Evolutionary conservation across 2,329 filamentous ascomycete genomes (phyloP).

Genomic region (Xylariomycetidae sp.): DNA sequence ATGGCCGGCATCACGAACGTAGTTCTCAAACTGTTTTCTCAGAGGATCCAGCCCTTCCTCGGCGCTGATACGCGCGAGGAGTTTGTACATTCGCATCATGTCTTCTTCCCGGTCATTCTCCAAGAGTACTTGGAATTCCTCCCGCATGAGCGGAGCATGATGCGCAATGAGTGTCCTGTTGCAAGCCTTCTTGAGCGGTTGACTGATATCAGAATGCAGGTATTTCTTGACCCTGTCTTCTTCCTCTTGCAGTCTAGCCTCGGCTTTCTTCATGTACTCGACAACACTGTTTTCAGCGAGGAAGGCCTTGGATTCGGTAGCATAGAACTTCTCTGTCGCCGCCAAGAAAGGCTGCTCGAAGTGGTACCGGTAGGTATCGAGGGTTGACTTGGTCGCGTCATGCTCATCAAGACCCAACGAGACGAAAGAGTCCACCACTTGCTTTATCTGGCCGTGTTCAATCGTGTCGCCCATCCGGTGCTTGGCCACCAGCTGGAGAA

Average conservation of each 20-base stretch:
- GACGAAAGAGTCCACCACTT: slow-evolving; percentile 93
- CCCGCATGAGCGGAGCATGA: slow-evolving; percentile 78
- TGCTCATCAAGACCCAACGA: slow-evolving; percentile 91
- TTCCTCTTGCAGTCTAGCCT: slow-evolving; percentile 82
- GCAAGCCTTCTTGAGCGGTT: slow-evolving; percentile 79
- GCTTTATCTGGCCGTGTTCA: slow-evolving; percentile 94
- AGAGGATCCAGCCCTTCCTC: slow-evolving; percentile 90
- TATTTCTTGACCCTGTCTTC: slow-evolving; percentile 91
- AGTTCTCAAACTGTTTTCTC: slow-evolving; percentile 80
- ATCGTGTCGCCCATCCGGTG: slow-evolving; percentile 97
- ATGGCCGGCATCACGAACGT: slow-evolving; percentile 85
- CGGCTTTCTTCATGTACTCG: slow-evolving; percentile 99
- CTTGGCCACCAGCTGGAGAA: slow-evolving; percentile 92
- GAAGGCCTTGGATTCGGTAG: slow-evolving; percentile 88
- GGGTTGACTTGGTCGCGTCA: slow-evolving; percentile 86
- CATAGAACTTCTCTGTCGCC: slow-evolving; percentile 81
- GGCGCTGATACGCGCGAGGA: slow-evolving; percentile 82
- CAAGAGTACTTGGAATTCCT: slow-evolving; percentile 91
- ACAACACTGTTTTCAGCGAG: slow-evolving; percentile 95
- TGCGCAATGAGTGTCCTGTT: slow-evolving; percentile 86
- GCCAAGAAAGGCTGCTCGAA: slow-evolving; percentile 91
- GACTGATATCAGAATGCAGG: slow-evolving; percentile 83
- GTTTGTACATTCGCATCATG: slow-evolving; percentile 91
- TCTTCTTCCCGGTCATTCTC: slow-evolving; percentile 95
- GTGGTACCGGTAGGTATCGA: slow-evolving; percentile 88